A percentile compares a stretch with the other conserved stretches of the same genome.
phyloP scores from a whole-genome alignment of 2,329 filamentous ascomycete species.

The Pseudocercospora pini-densiflorae region DNA sequence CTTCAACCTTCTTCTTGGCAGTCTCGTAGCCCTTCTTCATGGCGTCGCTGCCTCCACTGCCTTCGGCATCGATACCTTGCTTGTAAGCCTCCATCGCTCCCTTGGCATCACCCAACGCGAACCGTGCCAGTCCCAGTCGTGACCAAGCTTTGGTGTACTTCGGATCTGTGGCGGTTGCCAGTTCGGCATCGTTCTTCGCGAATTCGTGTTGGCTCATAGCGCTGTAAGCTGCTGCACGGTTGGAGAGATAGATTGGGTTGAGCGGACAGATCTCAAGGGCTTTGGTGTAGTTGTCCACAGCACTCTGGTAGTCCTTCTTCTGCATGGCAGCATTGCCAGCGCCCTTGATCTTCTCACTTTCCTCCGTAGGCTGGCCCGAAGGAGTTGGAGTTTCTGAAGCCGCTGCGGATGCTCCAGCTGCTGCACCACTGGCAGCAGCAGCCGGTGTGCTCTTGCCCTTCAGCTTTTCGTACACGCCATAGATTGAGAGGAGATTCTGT shows the following conservation, averaged over 20 bases:
- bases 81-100: conserved; percentile 94
- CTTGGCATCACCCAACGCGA: conserved; percentile 86
- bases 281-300: conserved; percentile 86
- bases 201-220: conserved; percentile 82
- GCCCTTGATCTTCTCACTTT: conserved; percentile 87
- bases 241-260: conserved; percentile 97
- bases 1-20: conserved; percentile 82
- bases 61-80: conserved; percentile 91
- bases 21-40: conserved; percentile 99
- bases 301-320: conserved; percentile 81
- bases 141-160: conserved; percentile 98
- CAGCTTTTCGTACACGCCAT: conserved; percentile 94
- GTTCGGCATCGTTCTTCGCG: conserved; percentile 85
- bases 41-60: conserved; percentile 89
- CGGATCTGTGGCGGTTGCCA: conserved; percentile 85
- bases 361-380: conserved; percentile 60
- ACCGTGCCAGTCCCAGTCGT: conserved; percentile 85
- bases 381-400: conserved; percentile 53
- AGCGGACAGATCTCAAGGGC: conserved; percentile 79
- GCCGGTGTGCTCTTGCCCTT: conserved; percentile 65
- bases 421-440: conserved; percentile 46
- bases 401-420: conserved; percentile 43
- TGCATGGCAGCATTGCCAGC: conserved; percentile 95
- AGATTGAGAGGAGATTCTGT: conserved; percentile 89
- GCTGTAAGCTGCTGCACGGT: conserved; percentile 92